These are phyloP conservation scores for Metarhizium guizhouense DNA, from an alignment of 2,329 filamentous ascomycete genomes.

Conservation along the genomic window DNA sequence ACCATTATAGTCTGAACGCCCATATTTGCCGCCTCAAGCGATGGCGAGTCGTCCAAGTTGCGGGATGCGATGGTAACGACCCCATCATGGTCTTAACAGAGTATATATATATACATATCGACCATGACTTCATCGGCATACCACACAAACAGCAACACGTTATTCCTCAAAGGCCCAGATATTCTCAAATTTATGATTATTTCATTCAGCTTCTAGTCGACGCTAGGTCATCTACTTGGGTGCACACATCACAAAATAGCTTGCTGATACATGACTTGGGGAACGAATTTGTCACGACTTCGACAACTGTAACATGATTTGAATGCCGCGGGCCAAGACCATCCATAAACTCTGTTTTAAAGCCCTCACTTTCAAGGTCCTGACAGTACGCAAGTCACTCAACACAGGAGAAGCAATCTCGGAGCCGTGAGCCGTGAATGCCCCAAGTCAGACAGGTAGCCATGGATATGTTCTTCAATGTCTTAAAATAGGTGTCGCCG, in stretches of 20 bases:
- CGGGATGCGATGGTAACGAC: no score
- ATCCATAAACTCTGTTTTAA: neutral
- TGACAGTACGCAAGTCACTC: neutral
- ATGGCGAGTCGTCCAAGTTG: no score
- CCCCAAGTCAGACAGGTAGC: neutral
- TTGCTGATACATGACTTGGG: neutral
- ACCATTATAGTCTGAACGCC: no score
- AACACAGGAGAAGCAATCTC: neutral
- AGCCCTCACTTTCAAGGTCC: neutral
- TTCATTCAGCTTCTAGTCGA: neutral
- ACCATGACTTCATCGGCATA: neutral
- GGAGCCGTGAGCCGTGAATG: neutral
- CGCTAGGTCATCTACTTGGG: neutral
- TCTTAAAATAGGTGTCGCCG: neutral
- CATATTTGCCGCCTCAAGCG: no score
- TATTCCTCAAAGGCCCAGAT: neutral
- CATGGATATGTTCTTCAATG: neutral
- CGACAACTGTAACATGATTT: neutral
- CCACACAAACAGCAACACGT: neutral
- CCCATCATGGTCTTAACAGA: no score
- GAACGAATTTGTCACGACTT: neutral
- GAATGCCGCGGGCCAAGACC: neutral
- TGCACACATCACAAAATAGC: neutral
- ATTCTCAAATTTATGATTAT: neutral
- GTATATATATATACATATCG: no score